Conservation (phyloP, 768 basidiomycete species). For the Trametes villosa region DNA sequence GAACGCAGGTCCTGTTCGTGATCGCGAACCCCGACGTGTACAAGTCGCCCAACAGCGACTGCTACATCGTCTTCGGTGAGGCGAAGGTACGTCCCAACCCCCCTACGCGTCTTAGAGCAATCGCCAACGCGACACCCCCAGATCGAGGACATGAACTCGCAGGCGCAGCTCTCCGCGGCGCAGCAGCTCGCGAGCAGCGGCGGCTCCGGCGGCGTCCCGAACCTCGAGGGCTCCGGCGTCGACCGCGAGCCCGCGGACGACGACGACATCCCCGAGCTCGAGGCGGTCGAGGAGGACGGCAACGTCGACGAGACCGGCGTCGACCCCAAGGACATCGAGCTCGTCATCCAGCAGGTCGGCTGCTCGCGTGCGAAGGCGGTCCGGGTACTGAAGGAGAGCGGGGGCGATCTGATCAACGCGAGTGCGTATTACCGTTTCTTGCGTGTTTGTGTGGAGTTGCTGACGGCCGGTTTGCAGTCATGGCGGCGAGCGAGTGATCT, state of each 20-base stretch:
- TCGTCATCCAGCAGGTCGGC: conserved; percentile 89
- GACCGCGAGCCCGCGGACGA: conserved; percentile 65
- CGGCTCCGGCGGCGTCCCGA: conserved; percentile 45
- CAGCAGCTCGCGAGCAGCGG: conserved; percentile 73
- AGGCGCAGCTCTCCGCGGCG: conserved; percentile 74
- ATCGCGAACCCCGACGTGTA: conserved; percentile 94
- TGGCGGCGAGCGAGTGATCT: conserved; percentile 85
- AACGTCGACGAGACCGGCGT: conserved; percentile 86
- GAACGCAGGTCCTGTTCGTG: conserved; percentile 80
- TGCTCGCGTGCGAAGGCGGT: conserved; percentile 94
- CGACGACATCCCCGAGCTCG: conserved; percentile 84
- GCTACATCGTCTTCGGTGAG: conserved; percentile 99
- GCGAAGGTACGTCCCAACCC: conserved; percentile 63
- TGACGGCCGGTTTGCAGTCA: conserved; percentile 55
- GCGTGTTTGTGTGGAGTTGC: background rate
- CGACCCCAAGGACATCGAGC: conserved; percentile 92
- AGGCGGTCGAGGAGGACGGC: conserved; percentile 80
- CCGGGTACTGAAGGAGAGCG: conserved; percentile 85
- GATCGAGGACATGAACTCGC: conserved; percentile 89
- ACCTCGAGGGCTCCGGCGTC: conserved; percentile 54
- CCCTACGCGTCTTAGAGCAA: background rate
- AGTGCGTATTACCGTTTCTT: conserved; percentile 60
- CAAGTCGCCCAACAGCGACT: conserved; percentile 97
- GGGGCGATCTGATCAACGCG: conserved; percentile 95
- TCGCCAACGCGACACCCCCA: conserved; percentile 30